Evolutionary conservation across 192 early-diverging fungal species (phyloP), one percentile per base, ranked within the genome.

Genomic region (Coemansia sp.): DNA sequence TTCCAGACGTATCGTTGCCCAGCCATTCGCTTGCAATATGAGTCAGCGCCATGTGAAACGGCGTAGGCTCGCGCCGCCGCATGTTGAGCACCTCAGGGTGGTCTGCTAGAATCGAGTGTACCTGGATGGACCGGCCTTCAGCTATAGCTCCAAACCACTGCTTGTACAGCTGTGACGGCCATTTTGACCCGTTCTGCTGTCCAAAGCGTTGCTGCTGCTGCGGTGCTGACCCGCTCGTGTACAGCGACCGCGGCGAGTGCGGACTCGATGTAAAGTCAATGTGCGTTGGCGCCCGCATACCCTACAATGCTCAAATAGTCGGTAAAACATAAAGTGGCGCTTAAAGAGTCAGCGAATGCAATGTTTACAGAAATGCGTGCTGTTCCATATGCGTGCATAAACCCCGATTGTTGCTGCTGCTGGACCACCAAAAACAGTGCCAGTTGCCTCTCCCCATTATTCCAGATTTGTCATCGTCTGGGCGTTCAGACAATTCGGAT

Each of bases 91-190:
- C 68, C 16, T 74, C 58, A 3, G 74, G 82, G 41, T 84, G 66
- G 60, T 80, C 70, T 4, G 72, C 74, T 29, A 84, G 68, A n/a
- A 84, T 80, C 5, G 72, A 69, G 57, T 77, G 69, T 25, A 81
- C 79, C 51, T 80, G 72, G 69, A 84, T 84, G 4, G 71, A 77
- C 14, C 78, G 74, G 19, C 83, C 78, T 57, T 81, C 74, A n/a
- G 67, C 57, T 19, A 84, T 81, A 8, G 83, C 83, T 35, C 75
- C 75, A 58, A 84, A 84, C 83, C 83, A 84, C 55, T 78, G 75
- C 60, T 56, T 67, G 69, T 69, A 84, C 39, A 77, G 67, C 59
- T 70, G 75, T 35, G 64, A 62, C 14, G 75, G 58, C 68, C 67
- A 71, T 9, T 45, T 21, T n/a, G 6, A 22, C 55, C 35, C 58